Evolutionary conservation across 352 stramenopile species (phyloP).

Genomic region (Phytophthora pluvialis): DNA sequence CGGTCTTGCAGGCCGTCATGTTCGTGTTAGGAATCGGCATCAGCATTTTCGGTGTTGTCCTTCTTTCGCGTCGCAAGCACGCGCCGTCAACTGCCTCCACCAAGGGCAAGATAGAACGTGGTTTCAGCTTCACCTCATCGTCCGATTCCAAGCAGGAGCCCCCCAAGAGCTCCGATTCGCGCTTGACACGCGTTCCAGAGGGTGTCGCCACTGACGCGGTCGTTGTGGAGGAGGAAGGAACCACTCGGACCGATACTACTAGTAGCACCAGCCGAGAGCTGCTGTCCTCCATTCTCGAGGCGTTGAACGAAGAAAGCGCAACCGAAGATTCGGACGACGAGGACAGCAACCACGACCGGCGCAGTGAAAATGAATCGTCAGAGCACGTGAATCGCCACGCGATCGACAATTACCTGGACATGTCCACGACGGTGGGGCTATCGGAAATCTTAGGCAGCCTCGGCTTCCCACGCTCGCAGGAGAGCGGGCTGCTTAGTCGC

Average conservation of each 20-base stretch:
- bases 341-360: constrained; percentile 24
- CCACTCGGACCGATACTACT: background rate
- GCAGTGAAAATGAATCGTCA: constrained; percentile 44
- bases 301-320: constrained; percentile 31
- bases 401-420: constrained; percentile 89
- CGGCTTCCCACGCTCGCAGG: constrained; percentile 58
- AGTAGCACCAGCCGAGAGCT: constrained; percentile 16
- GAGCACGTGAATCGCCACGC: constrained; percentile 73
- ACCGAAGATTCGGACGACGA: constrained; percentile 46
- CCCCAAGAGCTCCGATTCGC: constrained; percentile 24
- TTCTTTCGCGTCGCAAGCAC: constrained; percentile 80
- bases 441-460: constrained; percentile 70
- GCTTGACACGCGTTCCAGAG: constrained; percentile 22
- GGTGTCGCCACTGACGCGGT: constrained; percentile 2
- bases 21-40: constrained; percentile 85
- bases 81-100: constrained; percentile 32
- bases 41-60: constrained; percentile 85
- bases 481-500: constrained; percentile 58
- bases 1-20: constrained; percentile 72
- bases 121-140: constrained; percentile 69
- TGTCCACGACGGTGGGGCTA: constrained; percentile 78
- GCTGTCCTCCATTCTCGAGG: constrained; percentile 25
- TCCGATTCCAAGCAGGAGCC: constrained; percentile 15
- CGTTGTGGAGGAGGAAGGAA: constrained; percentile 16
- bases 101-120: constrained; percentile 69